phyloP scores from a whole-genome alignment of 257 asterid species.

The Phtheirospermum japonicum region DNA sequence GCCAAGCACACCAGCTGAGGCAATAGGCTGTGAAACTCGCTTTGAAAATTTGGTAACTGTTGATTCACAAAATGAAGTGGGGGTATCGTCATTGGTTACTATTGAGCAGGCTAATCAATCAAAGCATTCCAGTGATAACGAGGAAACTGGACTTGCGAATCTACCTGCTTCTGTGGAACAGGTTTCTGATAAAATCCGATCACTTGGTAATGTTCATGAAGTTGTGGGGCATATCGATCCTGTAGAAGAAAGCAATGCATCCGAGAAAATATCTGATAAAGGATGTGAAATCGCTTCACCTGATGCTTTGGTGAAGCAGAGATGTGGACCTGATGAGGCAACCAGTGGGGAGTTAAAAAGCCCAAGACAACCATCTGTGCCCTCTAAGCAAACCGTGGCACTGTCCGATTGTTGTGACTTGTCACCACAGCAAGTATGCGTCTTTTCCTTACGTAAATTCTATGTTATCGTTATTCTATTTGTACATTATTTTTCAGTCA shows the following conservation, averaged over 20 bases:
- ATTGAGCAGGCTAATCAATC: conserved; percentile 34
- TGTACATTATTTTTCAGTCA: conserved; percentile 19
- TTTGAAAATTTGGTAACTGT: conserved; percentile 23
- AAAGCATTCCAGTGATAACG: conserved; percentile 25
- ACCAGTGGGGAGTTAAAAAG: conserved; percentile 20
- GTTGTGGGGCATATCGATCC: conserved; percentile 2
- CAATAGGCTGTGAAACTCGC: conserved; percentile 24
- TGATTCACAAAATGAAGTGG: conserved; percentile 21
- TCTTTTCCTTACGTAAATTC: conserved; percentile 15
- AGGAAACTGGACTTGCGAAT: conserved; percentile 21
- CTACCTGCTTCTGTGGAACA: conserved; percentile 31
- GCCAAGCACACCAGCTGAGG: conserved; percentile 27
- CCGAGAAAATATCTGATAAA: conserved; percentile 22
- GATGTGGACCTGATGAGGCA: conserved; percentile 24
- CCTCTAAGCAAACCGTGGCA: conserved; percentile 28
- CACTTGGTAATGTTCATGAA: too few relatives aligned
- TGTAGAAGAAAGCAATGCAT: conserved; percentile 27
- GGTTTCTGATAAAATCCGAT: conserved; percentile 26
- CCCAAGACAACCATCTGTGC: conserved; percentile 24
- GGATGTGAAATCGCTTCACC: conserved; percentile 17
- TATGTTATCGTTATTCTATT: conserved; percentile 10
- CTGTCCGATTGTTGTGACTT: conserved; percentile 28
- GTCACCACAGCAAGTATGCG: conserved; percentile 40
- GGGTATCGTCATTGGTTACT: conserved; percentile 11
- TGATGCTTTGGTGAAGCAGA: conserved; percentile 29